A percentile compares a stretch with the other conserved stretches of the same genome.
phyloP scores from a whole-genome alignment of 257 asterid genomes.

The Primulina eburnea region DNA sequence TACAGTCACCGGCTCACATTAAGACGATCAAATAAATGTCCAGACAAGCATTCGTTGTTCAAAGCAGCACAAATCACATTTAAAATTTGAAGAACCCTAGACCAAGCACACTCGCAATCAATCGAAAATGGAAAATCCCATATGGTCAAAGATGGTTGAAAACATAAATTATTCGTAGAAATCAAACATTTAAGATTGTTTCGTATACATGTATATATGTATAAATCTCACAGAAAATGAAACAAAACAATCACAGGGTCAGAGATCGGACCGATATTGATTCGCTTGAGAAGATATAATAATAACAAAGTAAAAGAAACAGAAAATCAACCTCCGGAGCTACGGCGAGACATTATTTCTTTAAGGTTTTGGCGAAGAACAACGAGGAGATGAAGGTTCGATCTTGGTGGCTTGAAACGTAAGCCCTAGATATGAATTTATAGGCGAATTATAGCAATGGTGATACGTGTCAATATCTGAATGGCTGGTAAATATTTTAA shows the following conservation, averaged over 20 bases:
- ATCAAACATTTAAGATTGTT: no score
- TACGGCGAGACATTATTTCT: background rate
- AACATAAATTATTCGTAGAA: no score
- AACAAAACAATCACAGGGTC: background rate
- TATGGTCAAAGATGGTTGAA: background rate
- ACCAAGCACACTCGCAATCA: background rate
- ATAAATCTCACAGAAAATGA: background rate
- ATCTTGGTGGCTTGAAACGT: background rate
- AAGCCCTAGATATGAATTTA: background rate
- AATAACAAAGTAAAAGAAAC: no score
- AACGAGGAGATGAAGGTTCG: background rate
- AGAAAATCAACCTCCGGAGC: background rate
- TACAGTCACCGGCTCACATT: conserved; percentile 32
- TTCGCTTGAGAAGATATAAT: background rate
- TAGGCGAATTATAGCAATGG: background rate
- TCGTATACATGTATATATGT: no score
- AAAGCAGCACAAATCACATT: background rate
- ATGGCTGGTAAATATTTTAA: background rate
- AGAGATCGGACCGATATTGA: background rate
- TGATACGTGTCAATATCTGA: background rate
- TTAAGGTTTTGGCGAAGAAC: background rate
- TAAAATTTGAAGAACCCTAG: background rate
- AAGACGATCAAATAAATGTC: background rate
- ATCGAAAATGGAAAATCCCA: background rate
- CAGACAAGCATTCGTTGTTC: background rate